Evolutionary conservation across 208 protist genomes (phyloP).

Genomic region (Trypanosoma scelopori): DNA sequence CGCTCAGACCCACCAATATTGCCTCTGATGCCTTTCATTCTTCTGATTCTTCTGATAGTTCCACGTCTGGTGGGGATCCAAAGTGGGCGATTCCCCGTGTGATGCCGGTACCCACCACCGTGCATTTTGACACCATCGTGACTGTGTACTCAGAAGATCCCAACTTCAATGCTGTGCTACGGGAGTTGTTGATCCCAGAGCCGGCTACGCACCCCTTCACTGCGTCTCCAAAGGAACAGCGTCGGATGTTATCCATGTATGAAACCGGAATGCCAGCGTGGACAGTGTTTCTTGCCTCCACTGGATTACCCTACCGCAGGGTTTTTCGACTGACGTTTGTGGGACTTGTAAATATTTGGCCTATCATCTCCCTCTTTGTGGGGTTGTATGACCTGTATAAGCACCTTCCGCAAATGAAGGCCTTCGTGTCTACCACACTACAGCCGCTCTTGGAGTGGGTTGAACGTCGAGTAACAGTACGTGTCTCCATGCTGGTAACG

Average conservation of each 20-base stretch:
- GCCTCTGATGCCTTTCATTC: too few relatives aligned
- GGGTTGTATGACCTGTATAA: constrained; percentile 86
- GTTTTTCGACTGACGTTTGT: constrained; percentile 60
- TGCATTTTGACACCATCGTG: constrained; percentile 65
- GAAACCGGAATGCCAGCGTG: constrained; percentile 83
- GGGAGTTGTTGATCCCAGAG: constrained; percentile 72
- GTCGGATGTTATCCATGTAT: constrained; percentile 66
- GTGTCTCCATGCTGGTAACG: constrained; percentile 70
- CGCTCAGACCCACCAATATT: too few relatives aligned
- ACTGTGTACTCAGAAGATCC: constrained; percentile 75
- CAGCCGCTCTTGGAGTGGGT: constrained; percentile 61
- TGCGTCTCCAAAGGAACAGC: constrained; percentile 44
- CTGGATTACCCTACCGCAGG: constrained; percentile 63
- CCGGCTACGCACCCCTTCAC: constrained; percentile 66
- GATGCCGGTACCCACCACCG: constrained; percentile 34
- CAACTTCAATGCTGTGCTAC: constrained; percentile 65
- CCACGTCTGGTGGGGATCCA: not conserved
- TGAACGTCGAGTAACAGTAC: constrained; percentile 64
- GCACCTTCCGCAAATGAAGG: constrained; percentile 73
- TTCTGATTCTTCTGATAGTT: not conserved
- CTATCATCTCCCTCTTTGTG: constrained; percentile 67
- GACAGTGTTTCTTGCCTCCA: constrained; percentile 61
- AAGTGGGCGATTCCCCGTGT: constrained; percentile 6
- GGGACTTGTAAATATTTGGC: constrained; percentile 63
- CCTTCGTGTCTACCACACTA: constrained; percentile 54